Evolutionary conservation across 2,329 filamentous ascomycete species (phyloP).

Genomic region (Colletotrichum sp.): DNA sequence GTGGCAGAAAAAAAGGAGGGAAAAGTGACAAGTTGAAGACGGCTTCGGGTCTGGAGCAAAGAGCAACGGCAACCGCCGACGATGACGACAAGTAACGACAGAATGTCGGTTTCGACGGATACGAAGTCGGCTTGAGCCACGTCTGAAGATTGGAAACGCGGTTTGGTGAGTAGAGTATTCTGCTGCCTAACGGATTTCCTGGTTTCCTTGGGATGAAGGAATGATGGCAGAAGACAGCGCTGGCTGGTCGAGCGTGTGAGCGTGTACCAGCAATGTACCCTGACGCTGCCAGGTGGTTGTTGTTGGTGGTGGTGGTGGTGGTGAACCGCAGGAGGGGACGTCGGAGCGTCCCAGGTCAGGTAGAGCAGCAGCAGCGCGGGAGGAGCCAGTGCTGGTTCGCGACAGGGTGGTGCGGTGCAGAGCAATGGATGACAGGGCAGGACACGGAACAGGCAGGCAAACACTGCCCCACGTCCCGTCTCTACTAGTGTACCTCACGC

Average conservation of each 20-base stretch:
- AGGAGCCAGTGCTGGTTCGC: not conserved
- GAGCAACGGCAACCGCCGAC: not conserved
- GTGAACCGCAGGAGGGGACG: not conserved
- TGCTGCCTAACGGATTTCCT: slow-evolving; percentile 19
- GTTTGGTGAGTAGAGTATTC: slow-evolving; percentile 4
- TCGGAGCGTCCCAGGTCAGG: not conserved
- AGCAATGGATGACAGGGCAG: not conserved
- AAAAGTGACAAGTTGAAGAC: slow-evolving; percentile 6
- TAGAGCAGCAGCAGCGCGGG: not conserved
- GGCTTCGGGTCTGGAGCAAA: not conserved
- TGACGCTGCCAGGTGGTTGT: not conserved
- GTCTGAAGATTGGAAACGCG: not conserved
- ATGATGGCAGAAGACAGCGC: slow-evolving; percentile 7
- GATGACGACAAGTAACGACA: slow-evolving; percentile 10
- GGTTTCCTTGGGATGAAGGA: slow-evolving; percentile 11
- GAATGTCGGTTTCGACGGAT: not conserved
- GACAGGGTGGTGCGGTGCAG: not conserved
- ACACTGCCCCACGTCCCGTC: slow-evolving; percentile 15
- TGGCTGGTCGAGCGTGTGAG: slow-evolving; percentile 4
- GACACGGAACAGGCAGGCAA: not conserved
- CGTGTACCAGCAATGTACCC: not conserved
- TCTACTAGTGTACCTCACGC: not conserved
- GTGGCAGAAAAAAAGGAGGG: slow-evolving; percentile 14
- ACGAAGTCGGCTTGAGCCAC: slow-evolving; percentile 9
- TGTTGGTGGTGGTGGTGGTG: not conserved